Evolutionary conservation across 352 stramenopile species (phyloP).

Genomic region (Phytophthora macrochlamydospora): DNA sequence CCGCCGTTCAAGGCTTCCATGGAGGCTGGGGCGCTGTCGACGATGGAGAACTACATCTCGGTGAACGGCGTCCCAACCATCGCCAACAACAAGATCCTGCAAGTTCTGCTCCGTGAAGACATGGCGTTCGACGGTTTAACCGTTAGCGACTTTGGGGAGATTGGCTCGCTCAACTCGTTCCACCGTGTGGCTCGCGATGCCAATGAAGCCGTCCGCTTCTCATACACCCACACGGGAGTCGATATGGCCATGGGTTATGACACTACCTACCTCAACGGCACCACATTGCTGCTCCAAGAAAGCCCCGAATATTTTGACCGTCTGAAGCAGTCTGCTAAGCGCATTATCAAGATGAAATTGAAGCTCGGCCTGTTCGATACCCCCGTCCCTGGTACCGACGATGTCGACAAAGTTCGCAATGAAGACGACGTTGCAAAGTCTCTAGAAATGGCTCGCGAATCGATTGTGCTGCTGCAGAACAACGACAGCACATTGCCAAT

Average conservation of each 20-base stretch:
- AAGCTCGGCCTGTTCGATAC: conserved; percentile 56
- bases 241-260: conserved; percentile 86
- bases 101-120: conserved; percentile 64
- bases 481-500: neutral
- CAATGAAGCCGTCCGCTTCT: conserved; percentile 47
- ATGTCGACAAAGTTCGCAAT: conserved; percentile 13
- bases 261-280: conserved; percentile 37
- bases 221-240: conserved; percentile 65
- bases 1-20: conserved; percentile 69
- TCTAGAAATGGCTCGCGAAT: neutral
- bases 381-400: conserved; percentile 40
- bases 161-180: conserved; percentile 66
- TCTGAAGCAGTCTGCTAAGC: conserved; percentile 44
- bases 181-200: conserved; percentile 36
- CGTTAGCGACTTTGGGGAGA: conserved; percentile 90
- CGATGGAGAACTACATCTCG: conserved; percentile 92
- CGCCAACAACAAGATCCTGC: conserved; percentile 63
- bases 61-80: conserved; percentile 86
- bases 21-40: conserved; percentile 62
- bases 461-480: neutral
- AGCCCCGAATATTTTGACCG: conserved; percentile 26
- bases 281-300: conserved; percentile 34
- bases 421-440: neutral
- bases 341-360: conserved; percentile 68
- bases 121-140: conserved; percentile 78